phyloP scores from a whole-genome alignment of 495 filamentous ascomycete genomes.

The Penicillium subrubescens region DNA sequence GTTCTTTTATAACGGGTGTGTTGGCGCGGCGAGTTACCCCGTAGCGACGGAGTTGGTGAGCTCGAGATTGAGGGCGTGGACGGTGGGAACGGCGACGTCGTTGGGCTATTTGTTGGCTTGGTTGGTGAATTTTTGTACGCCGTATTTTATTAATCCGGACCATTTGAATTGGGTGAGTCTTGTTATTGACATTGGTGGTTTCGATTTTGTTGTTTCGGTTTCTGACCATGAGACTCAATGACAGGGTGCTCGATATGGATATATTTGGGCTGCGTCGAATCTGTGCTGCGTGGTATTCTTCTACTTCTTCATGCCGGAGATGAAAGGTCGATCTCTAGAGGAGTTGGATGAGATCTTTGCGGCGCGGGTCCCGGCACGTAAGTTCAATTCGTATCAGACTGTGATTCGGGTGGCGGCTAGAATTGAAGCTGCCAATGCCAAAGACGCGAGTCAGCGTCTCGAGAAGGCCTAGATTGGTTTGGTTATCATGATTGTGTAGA shows the following conservation, averaged over 20 bases:
- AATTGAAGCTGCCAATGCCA: constrained; percentile 17
- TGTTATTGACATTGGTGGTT: not conserved
- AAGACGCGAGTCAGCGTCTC: not conserved
- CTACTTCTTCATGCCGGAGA: constrained; percentile 56
- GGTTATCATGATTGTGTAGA: not conserved
- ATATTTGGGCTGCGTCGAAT: constrained; percentile 50
- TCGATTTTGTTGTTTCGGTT: not conserved
- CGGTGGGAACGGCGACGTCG: constrained; percentile 50
- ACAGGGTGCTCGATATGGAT: constrained; percentile 49
- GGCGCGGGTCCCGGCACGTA: constrained; percentile 31
- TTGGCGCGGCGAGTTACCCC: constrained; percentile 40
- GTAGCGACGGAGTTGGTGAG: constrained; percentile 47
- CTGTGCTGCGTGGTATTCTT: constrained; percentile 44
- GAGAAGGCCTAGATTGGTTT: not conserved
- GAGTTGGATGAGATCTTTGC: constrained; percentile 55
- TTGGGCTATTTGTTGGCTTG: constrained; percentile 50
- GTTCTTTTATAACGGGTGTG: constrained; percentile 21
- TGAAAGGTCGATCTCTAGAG: constrained; percentile 53
- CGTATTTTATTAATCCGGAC: constrained; percentile 63
- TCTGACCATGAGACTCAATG: constrained; percentile 13
- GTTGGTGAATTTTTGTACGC: constrained; percentile 54
- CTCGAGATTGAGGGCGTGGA: constrained; percentile 52
- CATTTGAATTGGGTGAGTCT: constrained; percentile 52
- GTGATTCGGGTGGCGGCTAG: constrained; percentile 18
- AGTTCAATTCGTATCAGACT: constrained; percentile 34